These are phyloP conservation scores for Alternaria arbusti DNA, from an alignment of 2,329 filamentous ascomycete genomes.

Conservation along the genomic window DNA sequence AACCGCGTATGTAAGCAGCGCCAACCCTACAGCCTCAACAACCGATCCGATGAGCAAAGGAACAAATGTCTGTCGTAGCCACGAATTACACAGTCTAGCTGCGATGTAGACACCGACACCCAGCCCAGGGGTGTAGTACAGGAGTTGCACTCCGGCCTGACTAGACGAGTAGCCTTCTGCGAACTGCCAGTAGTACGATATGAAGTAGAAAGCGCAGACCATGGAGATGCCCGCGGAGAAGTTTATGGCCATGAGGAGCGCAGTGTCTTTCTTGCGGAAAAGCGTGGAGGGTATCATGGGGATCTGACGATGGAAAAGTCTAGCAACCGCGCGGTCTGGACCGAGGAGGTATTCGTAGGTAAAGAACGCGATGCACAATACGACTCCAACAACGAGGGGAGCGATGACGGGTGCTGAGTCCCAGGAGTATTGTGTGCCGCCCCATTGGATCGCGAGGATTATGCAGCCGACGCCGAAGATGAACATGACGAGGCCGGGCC, in stretches of 20 bases:
- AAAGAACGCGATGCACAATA: slow-evolving; percentile 57
- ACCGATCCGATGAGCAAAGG: slow-evolving; percentile 58
- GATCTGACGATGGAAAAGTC: slow-evolving; percentile 60
- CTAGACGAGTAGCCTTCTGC: slow-evolving; percentile 61
- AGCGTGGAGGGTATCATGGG: slow-evolving; percentile 70
- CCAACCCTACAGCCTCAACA: slow-evolving; percentile 65
- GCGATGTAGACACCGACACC: slow-evolving; percentile 65
- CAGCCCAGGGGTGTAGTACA: slow-evolving; percentile 70
- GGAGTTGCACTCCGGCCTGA: slow-evolving; percentile 55
- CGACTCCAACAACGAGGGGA: slow-evolving; percentile 59
- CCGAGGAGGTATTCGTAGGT: slow-evolving; percentile 62
- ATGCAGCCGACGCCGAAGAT: slow-evolving; percentile 44
- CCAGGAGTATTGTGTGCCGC: slow-evolving; percentile 66
- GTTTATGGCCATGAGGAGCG: slow-evolving; percentile 67
- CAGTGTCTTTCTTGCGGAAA: slow-evolving; percentile 63
- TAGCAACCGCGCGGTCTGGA: slow-evolving; percentile 55
- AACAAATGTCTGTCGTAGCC: slow-evolving; percentile 67
- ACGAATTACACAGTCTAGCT: slow-evolving; percentile 65
- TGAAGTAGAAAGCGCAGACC: slow-evolving; percentile 70
- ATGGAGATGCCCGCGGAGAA: slow-evolving; percentile 64
- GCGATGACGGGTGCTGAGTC: slow-evolving; percentile 60
- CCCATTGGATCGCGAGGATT: slow-evolving; percentile 57
- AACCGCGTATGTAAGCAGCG: slow-evolving; percentile 64
- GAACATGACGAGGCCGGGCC: slow-evolving; percentile 42
- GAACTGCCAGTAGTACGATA: slow-evolving; percentile 70